A percentile compares a stretch with the other conserved stretches of the same genome.
Evolutionary conservation across 2,329 filamentous ascomycete species (phyloP).

Genomic region (Zarea fungicola): DNA sequence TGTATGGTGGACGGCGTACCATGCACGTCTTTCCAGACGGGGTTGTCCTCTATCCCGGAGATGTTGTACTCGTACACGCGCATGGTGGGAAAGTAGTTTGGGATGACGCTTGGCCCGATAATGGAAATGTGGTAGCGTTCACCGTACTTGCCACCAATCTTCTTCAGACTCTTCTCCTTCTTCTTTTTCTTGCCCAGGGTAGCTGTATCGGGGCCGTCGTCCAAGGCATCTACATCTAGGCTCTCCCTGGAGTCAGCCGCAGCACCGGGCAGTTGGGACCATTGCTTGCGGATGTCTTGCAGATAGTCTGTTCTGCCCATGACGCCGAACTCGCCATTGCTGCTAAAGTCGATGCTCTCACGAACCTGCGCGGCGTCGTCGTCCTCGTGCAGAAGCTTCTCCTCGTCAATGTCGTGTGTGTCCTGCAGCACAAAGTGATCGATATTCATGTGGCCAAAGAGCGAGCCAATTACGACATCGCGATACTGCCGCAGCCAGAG

Average conservation of each 20-base stretch:
- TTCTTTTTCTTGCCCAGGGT: conserved; percentile 39
- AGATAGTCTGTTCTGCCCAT: conserved; percentile 67
- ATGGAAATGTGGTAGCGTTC: conserved; percentile 80
- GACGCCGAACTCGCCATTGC: conserved; percentile 53
- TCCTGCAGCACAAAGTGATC: conserved; percentile 96
- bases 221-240: conserved; percentile 15
- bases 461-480: conserved; percentile 72
- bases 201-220: conserved; percentile 17
- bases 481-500: conserved; percentile 87
- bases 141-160: conserved; percentile 72
- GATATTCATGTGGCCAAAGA: conserved; percentile 98
- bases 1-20: conserved; percentile 20
- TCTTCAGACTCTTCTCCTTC: conserved; percentile 49
- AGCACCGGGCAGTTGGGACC: conserved; percentile 67
- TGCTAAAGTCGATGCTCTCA: conserved; percentile 14
- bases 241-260: conserved; percentile 11
- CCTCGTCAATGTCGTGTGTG: conserved; percentile 65
- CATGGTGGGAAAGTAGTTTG: conserved; percentile 85
- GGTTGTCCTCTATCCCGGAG: conserved; percentile 59
- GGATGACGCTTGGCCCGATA: conserved; percentile 82
- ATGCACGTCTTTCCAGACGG: conserved; percentile 40
- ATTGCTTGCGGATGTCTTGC: conserved; percentile 68
- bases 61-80: conserved; percentile 96
- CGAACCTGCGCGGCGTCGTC: conserved; percentile 16
- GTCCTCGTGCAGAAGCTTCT: conserved; percentile 30